These are phyloP conservation scores for Tylopilus plumbeoviolaceoides DNA, from an alignment of 768 basidiomycete genomes.

Conservation along the genomic window DNA sequence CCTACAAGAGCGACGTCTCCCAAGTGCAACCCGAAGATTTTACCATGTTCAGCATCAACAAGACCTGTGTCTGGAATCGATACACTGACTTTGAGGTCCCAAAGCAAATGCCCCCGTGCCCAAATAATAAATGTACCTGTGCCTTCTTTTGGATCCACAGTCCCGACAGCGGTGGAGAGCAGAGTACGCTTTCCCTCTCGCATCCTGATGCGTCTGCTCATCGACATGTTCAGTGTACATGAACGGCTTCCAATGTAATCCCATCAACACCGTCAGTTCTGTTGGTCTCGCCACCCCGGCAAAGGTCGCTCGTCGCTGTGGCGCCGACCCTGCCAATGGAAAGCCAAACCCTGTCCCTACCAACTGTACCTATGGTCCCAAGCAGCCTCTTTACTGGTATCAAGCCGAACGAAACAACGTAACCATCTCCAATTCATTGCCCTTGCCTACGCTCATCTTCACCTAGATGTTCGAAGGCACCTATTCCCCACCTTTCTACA, in stretches of 20 bases:
- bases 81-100: slow-evolving; percentile 72
- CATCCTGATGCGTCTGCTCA: background rate
- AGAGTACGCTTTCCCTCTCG: slow-evolving; percentile 41
- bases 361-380: slow-evolving; percentile 73
- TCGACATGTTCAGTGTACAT: slow-evolving; percentile 49
- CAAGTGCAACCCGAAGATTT: slow-evolving; percentile 65
- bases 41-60: slow-evolving; percentile 70
- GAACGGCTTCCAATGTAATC: slow-evolving; percentile 69
- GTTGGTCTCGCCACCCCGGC: slow-evolving; percentile 47
- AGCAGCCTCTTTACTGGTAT: slow-evolving; percentile 69
- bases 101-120: slow-evolving; percentile 62
- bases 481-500: slow-evolving; percentile 62
- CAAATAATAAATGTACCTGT: slow-evolving; percentile 58
- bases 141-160: slow-evolving; percentile 75
- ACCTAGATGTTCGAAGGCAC: slow-evolving; percentile 63
- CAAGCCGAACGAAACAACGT: slow-evolving; percentile 62
- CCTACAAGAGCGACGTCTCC: slow-evolving; percentile 62
- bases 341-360: slow-evolving; percentile 42
- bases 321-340: slow-evolving; percentile 47
- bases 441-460: background rate
- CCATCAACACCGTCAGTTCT: slow-evolving; percentile 50
- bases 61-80: slow-evolving; percentile 69
- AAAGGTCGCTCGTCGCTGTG: slow-evolving; percentile 62
- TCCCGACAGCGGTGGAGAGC: slow-evolving; percentile 55
- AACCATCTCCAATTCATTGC: slow-evolving; percentile 10